Evolutionary conservation across 768 basidiomycete genomes (phyloP).

Genomic region (Xerocomus brunneocitrinus): DNA sequence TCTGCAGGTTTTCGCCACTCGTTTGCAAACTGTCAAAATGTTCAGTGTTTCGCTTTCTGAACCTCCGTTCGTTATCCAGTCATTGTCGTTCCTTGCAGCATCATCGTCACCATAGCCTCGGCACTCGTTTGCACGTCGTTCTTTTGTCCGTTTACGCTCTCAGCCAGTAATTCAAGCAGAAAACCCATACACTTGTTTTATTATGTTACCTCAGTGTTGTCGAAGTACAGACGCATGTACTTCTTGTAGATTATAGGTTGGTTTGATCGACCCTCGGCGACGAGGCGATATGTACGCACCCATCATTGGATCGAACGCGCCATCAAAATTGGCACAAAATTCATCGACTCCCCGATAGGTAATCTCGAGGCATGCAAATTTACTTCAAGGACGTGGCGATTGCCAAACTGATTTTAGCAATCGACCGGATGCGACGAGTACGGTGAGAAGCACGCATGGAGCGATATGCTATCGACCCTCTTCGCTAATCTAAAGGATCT

Average conservation of each 20-base stretch:
- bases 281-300: neutral
- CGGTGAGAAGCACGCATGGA: neutral
- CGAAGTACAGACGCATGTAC: slow-evolving; percentile 11
- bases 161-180: slow-evolving; percentile 4
- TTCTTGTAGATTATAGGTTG: slow-evolving; percentile 16
- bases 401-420: neutral
- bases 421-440: neutral
- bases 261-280: neutral
- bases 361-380: neutral
- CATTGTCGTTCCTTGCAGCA: slow-evolving; percentile 3
- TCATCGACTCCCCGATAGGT: too few relatives aligned
- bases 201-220: slow-evolving; percentile 14
- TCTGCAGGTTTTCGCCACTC: neutral
- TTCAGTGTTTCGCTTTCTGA: neutral
- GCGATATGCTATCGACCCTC: neutral
- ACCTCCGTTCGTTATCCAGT: neutral
- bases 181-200: slow-evolving; percentile 13
- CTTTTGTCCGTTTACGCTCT: slow-evolving; percentile 5
- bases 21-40: slow-evolving; percentile 2
- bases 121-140: slow-evolving; percentile 4
- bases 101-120: neutral
- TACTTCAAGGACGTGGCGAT: neutral
- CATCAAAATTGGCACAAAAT: too few relatives aligned
- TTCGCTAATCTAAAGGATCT: neutral
- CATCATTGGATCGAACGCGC: neutral